Conservation (phyloP, 2,329 filamentous ascomycete genomes). For the Chalara sp. region DNA sequence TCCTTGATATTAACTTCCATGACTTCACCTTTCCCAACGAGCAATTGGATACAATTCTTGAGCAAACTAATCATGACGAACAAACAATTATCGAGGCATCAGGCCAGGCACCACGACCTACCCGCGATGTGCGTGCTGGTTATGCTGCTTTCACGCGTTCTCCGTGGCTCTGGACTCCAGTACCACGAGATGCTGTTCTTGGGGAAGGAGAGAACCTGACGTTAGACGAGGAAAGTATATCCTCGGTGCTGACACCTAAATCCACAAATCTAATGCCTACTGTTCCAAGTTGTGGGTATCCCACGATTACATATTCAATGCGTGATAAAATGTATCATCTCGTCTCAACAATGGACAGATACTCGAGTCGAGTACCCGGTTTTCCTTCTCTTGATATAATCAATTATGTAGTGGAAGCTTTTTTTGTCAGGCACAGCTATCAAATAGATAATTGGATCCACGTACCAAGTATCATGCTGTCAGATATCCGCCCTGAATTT, state of each 20-base stretch:
- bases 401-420: constrained; percentile 13
- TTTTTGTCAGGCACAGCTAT: constrained; percentile 11
- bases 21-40: constrained; percentile 9
- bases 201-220: constrained; percentile 11
- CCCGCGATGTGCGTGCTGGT: constrained; percentile 7
- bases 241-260: constrained; percentile 9
- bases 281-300: constrained; percentile 7
- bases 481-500: constrained; percentile 9
- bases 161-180: constrained; percentile 16
- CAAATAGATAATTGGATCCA: constrained; percentile 11
- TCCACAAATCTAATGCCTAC: too few species aligned
- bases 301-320: not conserved
- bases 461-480: constrained; percentile 5
- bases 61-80: not conserved
- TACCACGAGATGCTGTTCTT: constrained; percentile 8
- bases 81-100: not conserved
- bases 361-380: constrained; percentile 1
- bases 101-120: not conserved
- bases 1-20: constrained; percentile 11
- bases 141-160: constrained; percentile 17
- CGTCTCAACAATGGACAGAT: constrained; percentile 4
- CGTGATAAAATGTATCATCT: constrained; percentile 11
- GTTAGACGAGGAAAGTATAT: constrained; percentile 15
- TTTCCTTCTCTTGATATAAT: constrained; percentile 14
- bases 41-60: not conserved